Percentiles rank a stretch among this genome's conserved stretches.
Conservation (phyloP, 805 yeast genomes). For the Lipomyces orientalis region DNA sequence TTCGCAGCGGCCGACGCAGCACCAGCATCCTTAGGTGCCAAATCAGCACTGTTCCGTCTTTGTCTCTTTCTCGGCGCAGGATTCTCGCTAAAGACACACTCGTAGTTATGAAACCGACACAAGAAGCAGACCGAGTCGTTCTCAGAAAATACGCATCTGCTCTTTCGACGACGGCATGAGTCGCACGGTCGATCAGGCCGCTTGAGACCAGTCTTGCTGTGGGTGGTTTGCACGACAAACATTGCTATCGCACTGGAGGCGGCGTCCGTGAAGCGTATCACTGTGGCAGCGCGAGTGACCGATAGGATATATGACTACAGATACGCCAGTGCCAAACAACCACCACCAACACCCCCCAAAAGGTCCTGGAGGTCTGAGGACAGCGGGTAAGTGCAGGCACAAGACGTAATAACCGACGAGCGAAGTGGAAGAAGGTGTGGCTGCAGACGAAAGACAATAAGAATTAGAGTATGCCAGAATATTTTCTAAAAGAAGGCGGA, state of each 20-base stretch:
- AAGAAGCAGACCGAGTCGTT: conserved; percentile 36
- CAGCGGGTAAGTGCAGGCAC: background rate
- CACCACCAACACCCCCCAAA: background rate
- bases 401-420: background rate
- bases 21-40: conserved; percentile 7
- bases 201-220: conserved; percentile 36
- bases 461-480: background rate
- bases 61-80: conserved; percentile 34
- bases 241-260: conserved; percentile 5
- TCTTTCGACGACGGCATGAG: conserved; percentile 37
- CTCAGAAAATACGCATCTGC: conserved; percentile 37
- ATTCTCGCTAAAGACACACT: conserved; percentile 36
- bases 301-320: too few species aligned
- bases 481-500: background rate
- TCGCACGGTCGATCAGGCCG: conserved; percentile 39
- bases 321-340: background rate
- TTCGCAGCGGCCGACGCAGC: conserved; percentile 18
- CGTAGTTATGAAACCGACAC: conserved; percentile 38
- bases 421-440: background rate
- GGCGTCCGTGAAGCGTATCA: background rate
- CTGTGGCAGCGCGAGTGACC: background rate
- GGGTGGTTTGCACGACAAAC: conserved; percentile 38
- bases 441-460: background rate
- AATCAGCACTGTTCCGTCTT: conserved; percentile 22
- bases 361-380: background rate